A percentile compares a stretch with the other conserved stretches of the same genome.
phyloP scores from a whole-genome alignment of 139 green algal species.

The Yamagishiella unicocca region DNA sequence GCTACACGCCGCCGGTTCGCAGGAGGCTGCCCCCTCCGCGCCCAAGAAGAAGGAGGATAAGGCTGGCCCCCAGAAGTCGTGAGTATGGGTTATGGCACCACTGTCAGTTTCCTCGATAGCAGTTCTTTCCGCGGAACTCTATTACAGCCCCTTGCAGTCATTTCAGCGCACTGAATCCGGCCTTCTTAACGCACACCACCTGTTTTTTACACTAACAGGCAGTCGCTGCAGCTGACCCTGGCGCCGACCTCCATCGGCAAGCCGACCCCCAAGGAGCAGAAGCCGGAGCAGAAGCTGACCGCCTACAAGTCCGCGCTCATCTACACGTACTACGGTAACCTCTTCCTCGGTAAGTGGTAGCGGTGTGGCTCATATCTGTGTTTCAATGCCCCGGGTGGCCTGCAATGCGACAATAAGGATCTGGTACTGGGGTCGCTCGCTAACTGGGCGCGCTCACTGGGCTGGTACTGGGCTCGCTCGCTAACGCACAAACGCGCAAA shows the following conservation, averaged over 20 bases:
- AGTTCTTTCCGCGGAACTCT: no score
- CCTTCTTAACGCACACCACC: no score
- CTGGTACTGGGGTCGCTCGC: no score
- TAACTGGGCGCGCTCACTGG: no score
- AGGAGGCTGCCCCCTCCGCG: constrained; percentile 52
- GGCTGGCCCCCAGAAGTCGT: not conserved
- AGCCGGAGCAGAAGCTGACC: not conserved
- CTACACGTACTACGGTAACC: constrained; percentile 54
- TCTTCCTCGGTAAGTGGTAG: constrained; percentile 21
- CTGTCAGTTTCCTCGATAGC: no score
- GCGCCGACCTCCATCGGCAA: constrained; percentile 31
- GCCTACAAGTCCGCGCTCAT: constrained; percentile 47
- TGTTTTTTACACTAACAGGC: constrained; percentile 18
- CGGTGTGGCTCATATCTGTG: not conserved
- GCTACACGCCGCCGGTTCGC: constrained; percentile 61
- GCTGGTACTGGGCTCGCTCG: no score
- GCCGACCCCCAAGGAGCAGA: not conserved
- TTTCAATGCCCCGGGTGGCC: no score
- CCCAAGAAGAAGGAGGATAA: constrained; percentile 47
- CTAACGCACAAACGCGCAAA: no score
- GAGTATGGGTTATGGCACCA: no score
- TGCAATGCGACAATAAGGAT: no score
- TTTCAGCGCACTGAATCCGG: no score
- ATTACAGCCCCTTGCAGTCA: no score
- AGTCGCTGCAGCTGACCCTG: constrained; percentile 34